Evolutionary conservation across 805 yeast species (phyloP), one percentile per base, ranked within the genome.

Genomic region (Kregervanrija fluxuum): DNA sequence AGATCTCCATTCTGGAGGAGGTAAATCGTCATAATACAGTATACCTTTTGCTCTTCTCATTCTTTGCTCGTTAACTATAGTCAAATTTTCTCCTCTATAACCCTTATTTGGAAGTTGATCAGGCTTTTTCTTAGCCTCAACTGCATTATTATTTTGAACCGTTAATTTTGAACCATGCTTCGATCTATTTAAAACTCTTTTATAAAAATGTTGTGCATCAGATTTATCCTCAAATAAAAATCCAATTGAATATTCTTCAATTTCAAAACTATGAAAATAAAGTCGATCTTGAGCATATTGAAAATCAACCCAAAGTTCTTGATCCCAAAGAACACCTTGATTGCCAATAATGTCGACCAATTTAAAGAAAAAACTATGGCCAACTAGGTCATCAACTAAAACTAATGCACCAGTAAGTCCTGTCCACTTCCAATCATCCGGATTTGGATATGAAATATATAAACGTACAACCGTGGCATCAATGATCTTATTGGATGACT

Each of bases 281-380:
- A 95, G 80, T 31, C 99, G 76, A 63, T 93, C 99, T 64, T 93
- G 98, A 58, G 85, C 78, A 65, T 93, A 93, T 54, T 82, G 82
- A 62, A 93, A 89, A 55, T 86, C 83, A 11, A 87, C 81, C 56
- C 86, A 91, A 40, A 93, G 65, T 64, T 93, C 99, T 64, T 93
- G 99, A 63, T 93, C 99, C 99, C 99, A 93, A 0, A 93, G 52
- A 0, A 93, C 95, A 33, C 98, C 98, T 36, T 84, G 70, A 49
- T 79, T 75, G 6, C 95, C 95, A 34, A 70, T 58, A 31, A 91
- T 79, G 57, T 93, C 99, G 6, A 93, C 95, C 43, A 93, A 61
- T 61, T 93, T 93, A 38, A 93, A 71, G 62, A 89, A 93, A 57
- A 86, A 89, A 0, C 96, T 88, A 62, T 91, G 91, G 3, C 98